Evolutionary conservation across 345 rosid genomes (phyloP).

Genomic region (Pseudoturritis turrita): DNA sequence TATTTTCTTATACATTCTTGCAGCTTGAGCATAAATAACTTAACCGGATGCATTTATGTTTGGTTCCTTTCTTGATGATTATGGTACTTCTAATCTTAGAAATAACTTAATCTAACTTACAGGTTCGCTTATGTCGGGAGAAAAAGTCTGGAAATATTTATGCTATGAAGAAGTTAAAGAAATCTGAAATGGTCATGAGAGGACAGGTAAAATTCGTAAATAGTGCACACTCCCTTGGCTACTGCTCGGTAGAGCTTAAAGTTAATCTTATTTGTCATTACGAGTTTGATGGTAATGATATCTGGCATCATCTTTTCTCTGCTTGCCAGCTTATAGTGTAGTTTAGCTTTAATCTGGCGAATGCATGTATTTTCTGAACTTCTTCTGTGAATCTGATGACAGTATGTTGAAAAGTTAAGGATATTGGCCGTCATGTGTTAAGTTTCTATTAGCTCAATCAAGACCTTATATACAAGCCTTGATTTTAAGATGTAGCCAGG

Average conservation of each 20-base stretch:
- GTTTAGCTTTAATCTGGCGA: not conserved
- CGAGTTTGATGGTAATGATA: not conserved
- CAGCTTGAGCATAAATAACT: not conserved
- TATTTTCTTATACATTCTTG: not conserved
- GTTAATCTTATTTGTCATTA: not conserved
- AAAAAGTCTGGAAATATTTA: slow-evolving; percentile 93
- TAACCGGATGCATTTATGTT: not conserved
- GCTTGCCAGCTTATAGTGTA: slow-evolving; percentile 2
- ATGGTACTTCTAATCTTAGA: not conserved
- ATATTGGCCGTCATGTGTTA: not conserved
- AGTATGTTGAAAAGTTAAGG: not conserved
- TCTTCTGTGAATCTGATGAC: not conserved
- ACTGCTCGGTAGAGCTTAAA: not conserved
- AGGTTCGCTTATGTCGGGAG: slow-evolving; percentile 91
- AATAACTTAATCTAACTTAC: slow-evolving; percentile 18
- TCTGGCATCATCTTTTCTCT: not conserved
- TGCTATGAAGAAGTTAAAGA: slow-evolving; percentile 99
- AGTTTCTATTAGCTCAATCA: not conserved
- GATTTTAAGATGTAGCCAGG: not conserved
- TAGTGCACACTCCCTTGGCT: not conserved
- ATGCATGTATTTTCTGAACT: not conserved
- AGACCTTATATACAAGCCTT: not conserved
- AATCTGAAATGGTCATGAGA: slow-evolving; percentile 93
- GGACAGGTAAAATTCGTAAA: slow-evolving; percentile 70
- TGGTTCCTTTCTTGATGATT: not conserved